phyloP scores from a whole-genome alignment of 2,329 filamentous ascomycete genomes.

The Sarocladium brachiariae region DNA sequence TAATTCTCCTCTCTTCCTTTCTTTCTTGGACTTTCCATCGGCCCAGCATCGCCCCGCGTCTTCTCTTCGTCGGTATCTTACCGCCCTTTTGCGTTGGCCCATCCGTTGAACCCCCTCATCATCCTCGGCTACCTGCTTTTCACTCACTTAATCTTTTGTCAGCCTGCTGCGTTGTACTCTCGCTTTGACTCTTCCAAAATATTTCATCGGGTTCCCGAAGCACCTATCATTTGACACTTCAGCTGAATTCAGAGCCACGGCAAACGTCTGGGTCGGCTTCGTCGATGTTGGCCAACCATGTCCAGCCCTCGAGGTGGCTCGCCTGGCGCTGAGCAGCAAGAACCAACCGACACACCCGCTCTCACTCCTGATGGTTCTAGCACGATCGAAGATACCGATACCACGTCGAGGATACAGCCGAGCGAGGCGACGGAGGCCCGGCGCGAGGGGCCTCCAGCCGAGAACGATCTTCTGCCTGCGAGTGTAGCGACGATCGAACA shows the following conservation, averaged over 20 bases:
- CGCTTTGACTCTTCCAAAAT: too few relatives aligned
- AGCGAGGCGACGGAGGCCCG: not conserved
- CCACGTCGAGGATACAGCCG: not conserved
- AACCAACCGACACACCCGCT: not conserved
- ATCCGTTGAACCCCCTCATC: too few relatives aligned
- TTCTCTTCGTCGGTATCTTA: not conserved
- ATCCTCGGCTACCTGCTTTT: too few relatives aligned
- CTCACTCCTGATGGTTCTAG: not conserved
- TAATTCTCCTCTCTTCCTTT: not conserved
- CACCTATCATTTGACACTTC: too few relatives aligned
- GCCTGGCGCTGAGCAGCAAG: conserved; percentile 1
- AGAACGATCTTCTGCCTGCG: not conserved
- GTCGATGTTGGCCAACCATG: not conserved
- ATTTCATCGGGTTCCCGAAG: too few relatives aligned
- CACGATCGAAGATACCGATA: not conserved
- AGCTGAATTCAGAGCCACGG: too few relatives aligned
- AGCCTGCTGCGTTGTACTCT: too few relatives aligned
- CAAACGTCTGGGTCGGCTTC: not conserved
- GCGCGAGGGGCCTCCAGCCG: not conserved
- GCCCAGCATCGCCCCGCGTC: not conserved
- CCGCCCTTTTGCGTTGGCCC: not conserved
- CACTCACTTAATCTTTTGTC: too few relatives aligned
- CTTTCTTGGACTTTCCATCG: not conserved
- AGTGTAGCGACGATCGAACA: not conserved
- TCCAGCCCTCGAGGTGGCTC: conserved; percentile 8